Percentiles rank a stretch among this genome's conserved stretches.
These are phyloP conservation scores for Bimuria novae-zelandiae DNA, from an alignment of 2,329 filamentous ascomycete species.

Conservation along the genomic window DNA sequence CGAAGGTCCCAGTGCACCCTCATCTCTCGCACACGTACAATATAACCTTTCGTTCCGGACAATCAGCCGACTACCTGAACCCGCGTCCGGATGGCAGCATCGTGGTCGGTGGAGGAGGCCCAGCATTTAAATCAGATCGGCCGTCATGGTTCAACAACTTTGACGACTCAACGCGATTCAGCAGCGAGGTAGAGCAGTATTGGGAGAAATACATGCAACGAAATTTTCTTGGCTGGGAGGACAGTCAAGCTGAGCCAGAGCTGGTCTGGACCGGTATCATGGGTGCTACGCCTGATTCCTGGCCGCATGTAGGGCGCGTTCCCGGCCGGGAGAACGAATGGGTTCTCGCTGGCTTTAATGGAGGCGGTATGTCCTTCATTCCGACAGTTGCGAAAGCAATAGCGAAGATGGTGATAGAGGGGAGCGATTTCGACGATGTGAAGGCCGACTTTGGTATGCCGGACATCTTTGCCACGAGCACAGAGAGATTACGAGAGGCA, in stretches of 20 bases:
- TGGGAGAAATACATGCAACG: slow-evolving; percentile 57
- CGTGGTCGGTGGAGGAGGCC: slow-evolving; percentile 43
- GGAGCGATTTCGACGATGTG: slow-evolving; percentile 38
- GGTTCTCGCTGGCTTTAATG: slow-evolving; percentile 57
- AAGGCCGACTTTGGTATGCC: slow-evolving; percentile 39
- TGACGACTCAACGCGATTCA: slow-evolving; percentile 54
- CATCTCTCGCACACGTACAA: slow-evolving; percentile 35
- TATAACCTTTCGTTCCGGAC: slow-evolving; percentile 20
- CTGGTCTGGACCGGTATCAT: slow-evolving; percentile 52
- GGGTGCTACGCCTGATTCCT: slow-evolving; percentile 47
- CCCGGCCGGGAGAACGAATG: slow-evolving; percentile 49
- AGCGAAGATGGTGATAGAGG: slow-evolving; percentile 47
- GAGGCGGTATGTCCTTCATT: slow-evolving; percentile 58
- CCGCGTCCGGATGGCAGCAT: slow-evolving; percentile 15
- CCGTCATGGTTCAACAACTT: slow-evolving; percentile 53
- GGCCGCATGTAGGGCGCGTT: slow-evolving; percentile 52
- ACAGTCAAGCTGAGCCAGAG: slow-evolving; percentile 44
- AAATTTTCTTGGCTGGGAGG: slow-evolving; percentile 56
- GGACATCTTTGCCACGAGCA: slow-evolving; percentile 41
- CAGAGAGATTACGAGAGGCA: slow-evolving; percentile 26
- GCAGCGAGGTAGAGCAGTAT: slow-evolving; percentile 45
- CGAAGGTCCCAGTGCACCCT: slow-evolving; percentile 15
- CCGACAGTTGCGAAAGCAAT: slow-evolving; percentile 49
- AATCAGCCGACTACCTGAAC: slow-evolving; percentile 19
- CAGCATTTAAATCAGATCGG: slow-evolving; percentile 39